phyloP scores from a whole-genome alignment of 192 early-diverging fungal genomes.

The Backusella liffmaniae region DNA sequence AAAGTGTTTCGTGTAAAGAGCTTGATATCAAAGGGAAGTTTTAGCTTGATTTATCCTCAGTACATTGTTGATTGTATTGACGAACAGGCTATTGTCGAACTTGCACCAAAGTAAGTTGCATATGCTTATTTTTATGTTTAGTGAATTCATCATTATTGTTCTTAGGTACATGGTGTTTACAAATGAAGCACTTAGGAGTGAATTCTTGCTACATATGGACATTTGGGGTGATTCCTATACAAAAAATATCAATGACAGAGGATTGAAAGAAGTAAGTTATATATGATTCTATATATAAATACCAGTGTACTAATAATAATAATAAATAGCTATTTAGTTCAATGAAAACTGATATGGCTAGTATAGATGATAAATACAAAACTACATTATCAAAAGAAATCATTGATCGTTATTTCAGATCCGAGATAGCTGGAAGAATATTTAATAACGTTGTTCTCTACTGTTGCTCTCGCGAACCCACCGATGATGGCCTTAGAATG shows the following conservation, averaged over 20 bases:
- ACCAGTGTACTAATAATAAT: not conserved
- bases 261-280: constrained; percentile 56
- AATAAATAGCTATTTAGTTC: not conserved
- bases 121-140: not conserved
- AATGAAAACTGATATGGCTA: not conserved
- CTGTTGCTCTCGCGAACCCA: not conserved
- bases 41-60: constrained; percentile 61
- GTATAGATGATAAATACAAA: not conserved
- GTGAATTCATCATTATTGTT: not conserved
- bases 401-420: constrained; percentile 12
- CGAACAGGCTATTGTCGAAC: constrained; percentile 44
- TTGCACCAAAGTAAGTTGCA: constrained; percentile 57
- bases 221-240: constrained; percentile 67
- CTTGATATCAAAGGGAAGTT: constrained; percentile 44
- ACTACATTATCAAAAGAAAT: constrained; percentile 1
- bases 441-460: constrained; percentile 18
- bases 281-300: not conserved
- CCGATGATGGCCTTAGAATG: not conserved
- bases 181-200: constrained; percentile 44
- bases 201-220: constrained; percentile 61
- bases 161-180: constrained; percentile 62
- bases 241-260: constrained; percentile 48
- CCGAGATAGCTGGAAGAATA: not conserved
- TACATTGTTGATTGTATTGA: constrained; percentile 69
- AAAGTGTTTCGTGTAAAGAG: constrained; percentile 45